Evolutionary conservation across 306 rosid species (phyloP).

Genomic region (Acacia melanoxylon): DNA sequence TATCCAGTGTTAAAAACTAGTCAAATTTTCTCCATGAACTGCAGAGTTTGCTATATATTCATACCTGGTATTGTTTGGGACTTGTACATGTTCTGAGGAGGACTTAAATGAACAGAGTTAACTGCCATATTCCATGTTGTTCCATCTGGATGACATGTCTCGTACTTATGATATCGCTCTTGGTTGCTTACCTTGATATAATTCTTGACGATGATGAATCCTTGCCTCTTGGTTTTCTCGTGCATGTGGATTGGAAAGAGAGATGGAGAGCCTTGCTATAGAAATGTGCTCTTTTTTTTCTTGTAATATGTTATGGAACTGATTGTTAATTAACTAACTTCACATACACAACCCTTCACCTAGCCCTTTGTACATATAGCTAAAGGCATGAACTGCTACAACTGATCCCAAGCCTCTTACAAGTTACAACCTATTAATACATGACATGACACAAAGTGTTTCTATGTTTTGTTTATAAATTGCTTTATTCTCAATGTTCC

Average conservation of each 20-base stretch:
- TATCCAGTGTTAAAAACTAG: not conserved
- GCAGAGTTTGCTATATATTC: no score
- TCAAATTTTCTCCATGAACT: not conserved
- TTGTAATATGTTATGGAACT: not conserved
- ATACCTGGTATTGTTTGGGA: not conserved
- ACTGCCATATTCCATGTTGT: not conserved
- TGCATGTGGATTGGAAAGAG: not conserved
- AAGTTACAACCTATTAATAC: not conserved
- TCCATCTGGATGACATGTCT: not conserved
- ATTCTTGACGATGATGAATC: not conserved
- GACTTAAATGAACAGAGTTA: not conserved
- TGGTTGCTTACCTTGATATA: constrained; percentile 7
- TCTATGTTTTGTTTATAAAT: not conserved
- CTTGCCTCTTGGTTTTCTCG: not conserved
- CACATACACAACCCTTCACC: not conserved
- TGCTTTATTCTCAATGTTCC: constrained; percentile 28
- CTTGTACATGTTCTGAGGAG: not conserved
- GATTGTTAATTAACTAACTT: not conserved
- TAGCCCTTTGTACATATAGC: not conserved
- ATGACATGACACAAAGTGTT: not conserved
- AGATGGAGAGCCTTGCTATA: not conserved
- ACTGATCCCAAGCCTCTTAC: not conserved
- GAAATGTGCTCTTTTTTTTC: not conserved
- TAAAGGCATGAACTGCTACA: not conserved
- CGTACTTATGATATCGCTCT: not conserved